Conservation (phyloP, 1,139 yeast species). For the Yamadazyma diddensiae region DNA sequence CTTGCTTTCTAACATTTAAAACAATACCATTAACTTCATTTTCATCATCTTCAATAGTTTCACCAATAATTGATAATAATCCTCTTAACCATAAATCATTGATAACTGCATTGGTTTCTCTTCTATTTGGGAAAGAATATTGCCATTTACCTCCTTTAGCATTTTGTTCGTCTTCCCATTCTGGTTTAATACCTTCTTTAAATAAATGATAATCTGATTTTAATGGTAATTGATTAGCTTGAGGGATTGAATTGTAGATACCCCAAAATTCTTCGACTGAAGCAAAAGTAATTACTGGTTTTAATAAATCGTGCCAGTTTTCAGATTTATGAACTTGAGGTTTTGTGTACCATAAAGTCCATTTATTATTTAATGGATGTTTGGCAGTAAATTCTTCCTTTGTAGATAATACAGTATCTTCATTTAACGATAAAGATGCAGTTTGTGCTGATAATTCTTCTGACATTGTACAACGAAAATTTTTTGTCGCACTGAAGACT, state of each 20-base stretch:
- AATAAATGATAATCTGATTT: conserved; percentile 95
- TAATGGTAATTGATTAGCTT: conserved; percentile 85
- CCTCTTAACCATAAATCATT: conserved; percentile 95
- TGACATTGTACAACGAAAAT: conserved; percentile 32
- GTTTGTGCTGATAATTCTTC: conserved; percentile 57
- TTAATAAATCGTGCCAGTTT: conserved; percentile 90
- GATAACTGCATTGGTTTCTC: conserved; percentile 57
- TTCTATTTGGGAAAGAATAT: conserved; percentile 65
- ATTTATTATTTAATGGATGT: conserved; percentile 88
- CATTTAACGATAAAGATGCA: conserved; percentile 48
- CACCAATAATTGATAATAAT: conserved; percentile 90
- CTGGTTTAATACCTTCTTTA: conserved; percentile 93
- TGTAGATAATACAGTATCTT: conserved; percentile 60
- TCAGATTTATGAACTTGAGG: conserved; percentile 79
- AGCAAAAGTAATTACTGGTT: conserved; percentile 87
- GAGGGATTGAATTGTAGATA: conserved; percentile 88
- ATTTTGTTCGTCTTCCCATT: conserved; percentile 95
- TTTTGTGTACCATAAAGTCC: conserved; percentile 98
- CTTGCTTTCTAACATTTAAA: conserved; percentile 80
- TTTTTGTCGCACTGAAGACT: too few species aligned
- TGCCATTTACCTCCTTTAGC: conserved; percentile 93
- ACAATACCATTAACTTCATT: conserved; percentile 95
- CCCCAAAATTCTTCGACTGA: conserved; percentile 99
- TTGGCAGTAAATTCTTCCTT: conserved; percentile 73
- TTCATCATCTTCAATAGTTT: conserved; percentile 87